A percentile compares a stretch with the other conserved stretches of the same genome.
phyloP scores from a whole-genome alignment of 768 basidiomycete genomes.

The Clitopilus hobsonii region DNA sequence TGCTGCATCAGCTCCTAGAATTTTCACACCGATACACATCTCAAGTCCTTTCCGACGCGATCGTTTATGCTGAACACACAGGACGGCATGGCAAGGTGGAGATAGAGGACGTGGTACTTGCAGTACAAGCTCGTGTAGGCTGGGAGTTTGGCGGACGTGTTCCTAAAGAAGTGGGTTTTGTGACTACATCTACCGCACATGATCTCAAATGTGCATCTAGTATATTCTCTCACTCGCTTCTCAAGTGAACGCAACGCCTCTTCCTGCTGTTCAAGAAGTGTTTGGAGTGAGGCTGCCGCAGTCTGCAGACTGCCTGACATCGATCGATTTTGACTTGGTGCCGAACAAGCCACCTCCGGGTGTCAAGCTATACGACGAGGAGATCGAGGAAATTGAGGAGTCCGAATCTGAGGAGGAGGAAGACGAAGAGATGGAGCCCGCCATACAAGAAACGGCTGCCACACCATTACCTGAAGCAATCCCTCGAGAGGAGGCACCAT shows the following conservation, averaged over 20 bases:
- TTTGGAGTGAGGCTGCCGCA: conserved; percentile 84
- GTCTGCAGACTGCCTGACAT: conserved; percentile 63
- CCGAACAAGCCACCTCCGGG: conserved; percentile 82
- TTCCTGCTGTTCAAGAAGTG: conserved; percentile 83
- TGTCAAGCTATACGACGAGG: conserved; percentile 72
- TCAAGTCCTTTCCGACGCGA: conserved; percentile 80
- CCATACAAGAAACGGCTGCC: conserved; percentile 36
- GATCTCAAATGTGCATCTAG: conserved; percentile 28
- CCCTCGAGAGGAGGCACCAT: conserved; percentile 43
- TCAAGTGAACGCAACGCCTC: conserved; percentile 75
- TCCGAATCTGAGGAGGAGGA: conserved; percentile 63
- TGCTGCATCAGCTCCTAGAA: conserved; percentile 83
- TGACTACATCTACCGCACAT: conserved; percentile 2
- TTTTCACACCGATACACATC: conserved; percentile 82
- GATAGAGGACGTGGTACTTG: conserved; percentile 76
- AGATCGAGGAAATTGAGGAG: conserved; percentile 79
- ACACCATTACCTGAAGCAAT: conserved; percentile 29
- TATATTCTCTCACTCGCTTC: conserved; percentile 76
- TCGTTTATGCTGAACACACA: conserved; percentile 85
- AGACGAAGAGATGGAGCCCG: conserved; percentile 69
- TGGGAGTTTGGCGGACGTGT: conserved; percentile 91
- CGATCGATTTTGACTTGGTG: conserved; percentile 82
- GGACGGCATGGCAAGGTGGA: conserved; percentile 75
- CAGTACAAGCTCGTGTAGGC: conserved; percentile 84
- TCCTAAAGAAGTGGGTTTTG: conserved; percentile 71